Conservation (phyloP, 1,284 basidiomycete species). For the Sanghuangporus sanghuang region DNA sequence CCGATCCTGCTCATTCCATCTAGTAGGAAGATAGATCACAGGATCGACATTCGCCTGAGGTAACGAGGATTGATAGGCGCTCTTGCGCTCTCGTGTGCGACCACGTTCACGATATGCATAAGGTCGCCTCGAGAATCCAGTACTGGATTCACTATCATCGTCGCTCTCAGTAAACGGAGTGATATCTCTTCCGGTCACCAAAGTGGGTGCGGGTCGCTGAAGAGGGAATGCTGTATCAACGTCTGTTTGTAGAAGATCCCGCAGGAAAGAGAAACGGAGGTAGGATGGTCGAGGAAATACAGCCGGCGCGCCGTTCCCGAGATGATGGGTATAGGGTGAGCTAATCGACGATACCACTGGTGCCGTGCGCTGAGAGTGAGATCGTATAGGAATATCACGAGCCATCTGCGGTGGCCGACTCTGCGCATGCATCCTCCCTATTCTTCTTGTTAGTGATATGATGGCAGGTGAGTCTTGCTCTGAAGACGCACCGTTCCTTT, state of each 20-base stretch:
- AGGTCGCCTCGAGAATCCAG: constrained; percentile 24
- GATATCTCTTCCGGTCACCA: constrained; percentile 22
- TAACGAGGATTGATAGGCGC: neutral
- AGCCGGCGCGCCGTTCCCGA: constrained; percentile 22
- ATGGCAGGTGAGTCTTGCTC: constrained; percentile 2
- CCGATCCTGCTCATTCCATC: constrained; percentile 70
- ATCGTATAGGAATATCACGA: constrained; percentile 3
- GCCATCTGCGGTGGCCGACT: neutral
- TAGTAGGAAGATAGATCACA: constrained; percentile 61
- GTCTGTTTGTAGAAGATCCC: constrained; percentile 63
- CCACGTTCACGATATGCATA: constrained; percentile 10
- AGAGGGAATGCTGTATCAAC: constrained; percentile 29
- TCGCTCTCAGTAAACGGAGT: constrained; percentile 49
- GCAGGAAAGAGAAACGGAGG: constrained; percentile 67
- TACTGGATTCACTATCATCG: constrained; percentile 52
- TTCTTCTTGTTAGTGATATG: constrained; percentile 9
- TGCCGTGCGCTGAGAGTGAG: neutral
- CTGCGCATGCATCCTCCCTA: neutral
- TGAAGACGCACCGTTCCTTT: constrained; percentile 1
- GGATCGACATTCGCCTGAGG: constrained; percentile 32
- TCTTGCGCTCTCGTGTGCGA: constrained; percentile 17
- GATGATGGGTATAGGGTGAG: constrained; percentile 3
- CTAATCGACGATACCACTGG: neutral
- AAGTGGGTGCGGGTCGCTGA: constrained; percentile 1
- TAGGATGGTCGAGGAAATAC: constrained; percentile 65